Percentiles rank a stretch among this genome's conserved stretches.
phyloP scores from a whole-genome alignment of 805 yeast species.

The Kuraishia molischiana region DNA sequence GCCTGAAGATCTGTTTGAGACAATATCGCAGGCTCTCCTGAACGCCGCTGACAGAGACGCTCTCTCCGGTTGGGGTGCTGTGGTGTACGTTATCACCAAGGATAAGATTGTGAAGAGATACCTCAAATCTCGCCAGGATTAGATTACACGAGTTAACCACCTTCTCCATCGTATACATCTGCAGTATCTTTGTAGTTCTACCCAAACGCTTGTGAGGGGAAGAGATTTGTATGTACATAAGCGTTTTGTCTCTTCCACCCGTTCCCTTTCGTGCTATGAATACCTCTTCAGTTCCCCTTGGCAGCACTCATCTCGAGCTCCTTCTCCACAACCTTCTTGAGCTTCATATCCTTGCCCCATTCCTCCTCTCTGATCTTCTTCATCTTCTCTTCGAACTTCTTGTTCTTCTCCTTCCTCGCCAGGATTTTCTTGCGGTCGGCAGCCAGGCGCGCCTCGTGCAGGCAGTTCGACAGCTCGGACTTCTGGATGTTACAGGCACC shows the following conservation, averaged over 20 bases:
- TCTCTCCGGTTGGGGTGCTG: slow-evolving; percentile 96
- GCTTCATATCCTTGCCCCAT: slow-evolving; percentile 65
- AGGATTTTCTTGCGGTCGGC: slow-evolving; percentile 47
- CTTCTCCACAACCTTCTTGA: slow-evolving; percentile 54
- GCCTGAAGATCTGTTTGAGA: slow-evolving; percentile 93
- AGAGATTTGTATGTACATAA: neutral
- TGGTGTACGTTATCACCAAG: slow-evolving; percentile 84
- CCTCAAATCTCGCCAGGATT: slow-evolving; percentile 94
- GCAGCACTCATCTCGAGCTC: slow-evolving; percentile 24
- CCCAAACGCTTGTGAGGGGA: no score
- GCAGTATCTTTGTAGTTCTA: neutral
- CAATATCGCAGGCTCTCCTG: slow-evolving; percentile 86
- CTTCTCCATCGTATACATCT: neutral
- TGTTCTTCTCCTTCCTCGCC: slow-evolving; percentile 46
- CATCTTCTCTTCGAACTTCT: slow-evolving; percentile 45
- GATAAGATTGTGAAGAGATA: slow-evolving; percentile 84
- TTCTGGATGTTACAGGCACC: slow-evolving; percentile 84
- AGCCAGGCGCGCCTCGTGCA: slow-evolving; percentile 65
- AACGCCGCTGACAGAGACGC: slow-evolving; percentile 98
- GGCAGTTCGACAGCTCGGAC: slow-evolving; percentile 67
- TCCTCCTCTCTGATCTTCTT: slow-evolving; percentile 63
- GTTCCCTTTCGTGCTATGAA: no score
- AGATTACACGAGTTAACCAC: no score
- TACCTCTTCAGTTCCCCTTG: no score
- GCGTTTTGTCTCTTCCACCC: no score